Base-by-base conservation (phyloP, 306 rosid genomes). In the Rosa lucieae region DNA sequence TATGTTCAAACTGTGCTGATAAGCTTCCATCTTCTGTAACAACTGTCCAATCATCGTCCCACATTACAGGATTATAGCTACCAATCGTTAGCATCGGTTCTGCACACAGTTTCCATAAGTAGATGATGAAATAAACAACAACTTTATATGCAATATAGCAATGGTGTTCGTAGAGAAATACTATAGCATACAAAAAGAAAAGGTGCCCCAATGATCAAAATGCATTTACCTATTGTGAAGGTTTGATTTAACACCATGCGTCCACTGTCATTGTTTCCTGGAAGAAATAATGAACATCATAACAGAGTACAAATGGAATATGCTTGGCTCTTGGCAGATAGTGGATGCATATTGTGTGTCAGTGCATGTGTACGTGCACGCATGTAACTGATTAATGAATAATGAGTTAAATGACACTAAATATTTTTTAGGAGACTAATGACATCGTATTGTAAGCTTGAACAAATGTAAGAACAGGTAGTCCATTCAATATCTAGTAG, bases 1-100 rank as follows among this genome's bases (percentile, higher is more conserved):
- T 95, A 87, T 95, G 98, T 81, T 95, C 99, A 80, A 90, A 95
- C 86, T 95, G 99, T 23, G 98, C 98, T 20, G 99, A 92, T 68
- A 95, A 85, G 77, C 97, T 92, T 80, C 94, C 96, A 76, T 93
- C 98, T 84, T 88, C 90, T 1, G 99, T 92, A 14, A 93, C 98
- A 6, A 93, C 89, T 3, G 99, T 95, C 99, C 99, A 95, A 77
- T 93, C 82, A 75, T 95, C 96, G 39, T 95, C 86, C 99, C 99
- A 95, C 86, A 90, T 86, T 65, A 95, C 83, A 29, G 97, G 97
- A 76, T 92, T 82, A 81, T 79, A 68, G 94, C 98, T 90, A 68
- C 98, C 99, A 6, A 93, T 74, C 18, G 98, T 95, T 78, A 95
- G 86, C 99, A 95, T 92, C 17, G 99, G 97, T 81, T 95, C 97